phyloP scores from a whole-genome alignment of 164 flowering plant species.

The Magnolia changhungtana region DNA sequence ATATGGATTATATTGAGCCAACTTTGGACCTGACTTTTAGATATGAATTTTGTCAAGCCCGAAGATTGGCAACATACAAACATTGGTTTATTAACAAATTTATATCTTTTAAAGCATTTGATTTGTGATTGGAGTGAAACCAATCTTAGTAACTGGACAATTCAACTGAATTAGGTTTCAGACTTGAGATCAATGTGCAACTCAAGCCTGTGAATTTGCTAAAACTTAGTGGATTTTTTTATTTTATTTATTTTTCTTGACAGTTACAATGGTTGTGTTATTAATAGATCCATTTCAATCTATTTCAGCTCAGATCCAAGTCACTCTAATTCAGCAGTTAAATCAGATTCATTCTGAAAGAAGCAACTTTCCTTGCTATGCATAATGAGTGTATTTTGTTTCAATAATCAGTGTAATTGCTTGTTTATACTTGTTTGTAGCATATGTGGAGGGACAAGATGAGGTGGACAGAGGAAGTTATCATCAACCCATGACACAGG shows the following conservation, averaged over 20 bases:
- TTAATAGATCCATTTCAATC: no score
- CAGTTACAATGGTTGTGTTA: background rate
- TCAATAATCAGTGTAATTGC: background rate
- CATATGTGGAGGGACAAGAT: slow-evolving; percentile 87
- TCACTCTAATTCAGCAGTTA: background rate
- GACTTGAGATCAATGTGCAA: background rate
- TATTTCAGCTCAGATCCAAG: background rate
- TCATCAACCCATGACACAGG: slow-evolving; percentile 70
- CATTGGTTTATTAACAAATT: no score
- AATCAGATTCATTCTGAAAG: no score
- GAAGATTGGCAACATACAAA: background rate
- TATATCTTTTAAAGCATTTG: background rate
- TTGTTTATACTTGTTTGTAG: slow-evolving; percentile 30
- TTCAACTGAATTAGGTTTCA: background rate
- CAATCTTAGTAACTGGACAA: background rate
- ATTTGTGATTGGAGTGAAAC: background rate
- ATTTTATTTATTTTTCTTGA: background rate
- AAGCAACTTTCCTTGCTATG: background rate
- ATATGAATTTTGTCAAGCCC: background rate
- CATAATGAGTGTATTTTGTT: background rate
- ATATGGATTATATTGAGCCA: background rate
- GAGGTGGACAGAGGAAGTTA: slow-evolving; percentile 66
- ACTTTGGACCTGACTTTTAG: background rate
- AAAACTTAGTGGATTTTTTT: no score
- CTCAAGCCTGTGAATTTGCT: background rate